phyloP scores from a whole-genome alignment of 768 basidiomycete genomes.

The Phlegmacium glaucopus region DNA sequence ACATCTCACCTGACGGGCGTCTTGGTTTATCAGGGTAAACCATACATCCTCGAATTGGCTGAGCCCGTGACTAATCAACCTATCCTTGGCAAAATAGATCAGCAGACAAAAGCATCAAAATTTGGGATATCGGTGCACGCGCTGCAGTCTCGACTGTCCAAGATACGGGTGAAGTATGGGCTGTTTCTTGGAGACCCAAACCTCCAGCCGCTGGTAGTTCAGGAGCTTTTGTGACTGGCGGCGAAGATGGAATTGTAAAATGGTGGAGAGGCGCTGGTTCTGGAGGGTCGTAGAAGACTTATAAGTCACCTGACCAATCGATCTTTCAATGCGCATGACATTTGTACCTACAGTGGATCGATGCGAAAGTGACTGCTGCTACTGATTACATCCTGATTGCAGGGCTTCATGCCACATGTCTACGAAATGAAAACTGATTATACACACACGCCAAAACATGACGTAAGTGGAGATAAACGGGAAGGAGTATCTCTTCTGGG shows the following conservation, averaged over 20 bases:
- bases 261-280: conserved; percentile 78
- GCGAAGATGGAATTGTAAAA: conserved; percentile 68
- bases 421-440: neutral
- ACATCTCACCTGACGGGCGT: conserved; percentile 78
- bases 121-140: conserved; percentile 81
- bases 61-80: conserved; percentile 2
- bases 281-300: conserved; percentile 11
- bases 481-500: no score
- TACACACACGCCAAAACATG: no score
- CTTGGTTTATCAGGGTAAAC: conserved; percentile 78
- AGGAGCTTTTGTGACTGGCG: conserved; percentile 71
- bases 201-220: conserved; percentile 50
- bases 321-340: no score
- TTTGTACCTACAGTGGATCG: no score
- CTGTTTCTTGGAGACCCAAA: conserved; percentile 75
- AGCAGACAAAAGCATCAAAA: conserved; percentile 80
- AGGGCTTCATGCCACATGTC: neutral
- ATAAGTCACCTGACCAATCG: neutral
- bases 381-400: no score
- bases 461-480: no score
- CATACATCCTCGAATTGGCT: conserved; percentile 3
- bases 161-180: conserved; percentile 82
- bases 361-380: no score
- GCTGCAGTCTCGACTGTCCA: conserved; percentile 73
- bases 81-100: conserved; percentile 44